phyloP scores from a whole-genome alignment of 2,329 filamentous ascomycete species.

The Venturia asperata region DNA sequence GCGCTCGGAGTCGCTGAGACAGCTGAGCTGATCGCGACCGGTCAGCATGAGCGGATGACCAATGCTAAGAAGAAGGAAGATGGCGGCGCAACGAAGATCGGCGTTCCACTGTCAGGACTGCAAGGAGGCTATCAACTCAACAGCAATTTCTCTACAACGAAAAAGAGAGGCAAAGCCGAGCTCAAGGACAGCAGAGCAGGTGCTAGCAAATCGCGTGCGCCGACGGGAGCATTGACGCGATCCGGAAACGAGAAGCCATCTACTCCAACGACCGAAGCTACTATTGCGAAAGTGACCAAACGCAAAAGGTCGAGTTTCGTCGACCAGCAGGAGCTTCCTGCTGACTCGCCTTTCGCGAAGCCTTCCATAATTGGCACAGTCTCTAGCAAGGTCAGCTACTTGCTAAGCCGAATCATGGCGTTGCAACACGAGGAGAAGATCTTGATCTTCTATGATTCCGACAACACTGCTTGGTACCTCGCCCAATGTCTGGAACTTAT shows the following conservation, averaged over 20 bases:
- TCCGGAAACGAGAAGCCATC: not conserved
- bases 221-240: not conserved
- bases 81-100: constrained; percentile 19
- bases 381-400: constrained; percentile 80
- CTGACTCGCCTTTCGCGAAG: constrained; percentile 49
- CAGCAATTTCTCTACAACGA: constrained; percentile 15
- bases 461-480: constrained; percentile 80
- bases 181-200: not conserved
- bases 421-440: constrained; percentile 73
- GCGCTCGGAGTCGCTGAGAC: constrained; percentile 14
- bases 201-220: not conserved
- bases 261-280: not conserved
- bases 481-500: constrained; percentile 72
- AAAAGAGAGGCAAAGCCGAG: not conserved
- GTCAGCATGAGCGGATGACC: constrained; percentile 21
- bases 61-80: constrained; percentile 23
- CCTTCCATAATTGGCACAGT: constrained; percentile 68
- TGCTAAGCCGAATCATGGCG: constrained; percentile 63
- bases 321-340: constrained; percentile 17
- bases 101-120: constrained; percentile 16
- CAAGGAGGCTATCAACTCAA: constrained; percentile 1
- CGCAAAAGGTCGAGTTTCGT: constrained; percentile 13
- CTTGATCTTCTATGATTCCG: constrained; percentile 84
- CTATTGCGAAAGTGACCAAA: not conserved
- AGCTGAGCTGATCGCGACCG: not conserved